phyloP scores from a whole-genome alignment of 2,329 filamentous ascomycete species.

The Setomelanomma holmii region DNA sequence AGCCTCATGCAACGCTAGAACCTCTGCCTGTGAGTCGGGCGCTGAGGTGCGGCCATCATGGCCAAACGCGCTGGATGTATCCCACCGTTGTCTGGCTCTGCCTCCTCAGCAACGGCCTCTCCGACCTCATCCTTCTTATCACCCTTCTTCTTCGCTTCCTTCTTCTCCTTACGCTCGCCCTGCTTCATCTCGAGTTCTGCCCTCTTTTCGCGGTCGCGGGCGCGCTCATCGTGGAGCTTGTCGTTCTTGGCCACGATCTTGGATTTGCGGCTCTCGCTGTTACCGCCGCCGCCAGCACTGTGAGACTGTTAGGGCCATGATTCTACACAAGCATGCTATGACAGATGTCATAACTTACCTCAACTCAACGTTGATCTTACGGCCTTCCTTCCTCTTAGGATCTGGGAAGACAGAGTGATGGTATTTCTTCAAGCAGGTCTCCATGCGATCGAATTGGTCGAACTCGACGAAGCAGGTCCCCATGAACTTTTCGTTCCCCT shows the following conservation, averaged over 20 bases:
- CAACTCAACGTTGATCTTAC: slow-evolving; percentile 91
- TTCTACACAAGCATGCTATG: neutral
- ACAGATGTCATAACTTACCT: slow-evolving; percentile 63
- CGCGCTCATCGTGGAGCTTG: slow-evolving; percentile 76
- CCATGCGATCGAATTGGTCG: slow-evolving; percentile 83
- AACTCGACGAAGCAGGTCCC: slow-evolving; percentile 76
- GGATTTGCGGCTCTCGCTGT: slow-evolving; percentile 72
- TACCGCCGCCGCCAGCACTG: slow-evolving; percentile 85
- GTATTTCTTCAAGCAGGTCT: slow-evolving; percentile 88
- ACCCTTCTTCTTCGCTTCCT: slow-evolving; percentile 39
- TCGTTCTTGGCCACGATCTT: slow-evolving; percentile 88
- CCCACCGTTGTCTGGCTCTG: slow-evolving; percentile 30
- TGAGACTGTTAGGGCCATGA: slow-evolving; percentile 5
- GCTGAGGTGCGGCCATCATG: slow-evolving; percentile 39
- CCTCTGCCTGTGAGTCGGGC: slow-evolving; percentile 26
- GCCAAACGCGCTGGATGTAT: slow-evolving; percentile 49
- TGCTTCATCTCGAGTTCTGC: slow-evolving; percentile 51
- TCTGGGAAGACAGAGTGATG: slow-evolving; percentile 82
- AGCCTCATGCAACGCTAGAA: slow-evolving; percentile 13
- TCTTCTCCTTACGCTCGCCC: slow-evolving; percentile 50
- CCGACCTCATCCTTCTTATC: slow-evolving; percentile 22
- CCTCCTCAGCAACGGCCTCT: too few relatives aligned
- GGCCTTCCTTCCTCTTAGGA: slow-evolving; percentile 61
- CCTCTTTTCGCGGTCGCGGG: slow-evolving; percentile 58
- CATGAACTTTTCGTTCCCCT: slow-evolving; percentile 46